Evolutionary conservation across 306 rosid genomes (phyloP).

Genomic region (Cicer cuneatum): DNA sequence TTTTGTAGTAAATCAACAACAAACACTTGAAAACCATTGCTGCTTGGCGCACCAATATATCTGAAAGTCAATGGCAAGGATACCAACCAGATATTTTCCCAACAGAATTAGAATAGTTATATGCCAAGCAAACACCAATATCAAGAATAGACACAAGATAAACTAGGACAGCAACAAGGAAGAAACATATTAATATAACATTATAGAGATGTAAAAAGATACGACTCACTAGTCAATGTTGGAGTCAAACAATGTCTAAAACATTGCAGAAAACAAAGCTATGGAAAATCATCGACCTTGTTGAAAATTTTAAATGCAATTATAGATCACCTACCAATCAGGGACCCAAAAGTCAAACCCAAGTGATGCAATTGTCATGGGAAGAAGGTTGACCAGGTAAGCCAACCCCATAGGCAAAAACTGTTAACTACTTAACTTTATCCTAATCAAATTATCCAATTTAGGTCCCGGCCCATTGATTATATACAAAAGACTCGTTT

Average conservation of each 20-base stretch:
- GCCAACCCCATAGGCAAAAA: slow-evolving; percentile 17
- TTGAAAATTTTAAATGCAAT: not conserved
- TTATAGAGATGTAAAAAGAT: slow-evolving; percentile 21
- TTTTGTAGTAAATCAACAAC: slow-evolving; percentile 79
- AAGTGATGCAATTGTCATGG: slow-evolving; percentile 10
- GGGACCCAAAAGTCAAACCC: slow-evolving; percentile 14
- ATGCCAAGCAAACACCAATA: not conserved
- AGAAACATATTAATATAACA: slow-evolving; percentile 9
- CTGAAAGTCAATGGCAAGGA: slow-evolving; percentile 55
- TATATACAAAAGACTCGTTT: slow-evolving; percentile 14
- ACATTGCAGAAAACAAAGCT: not conserved
- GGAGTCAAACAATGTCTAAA: not conserved
- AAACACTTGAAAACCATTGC: slow-evolving; percentile 88
- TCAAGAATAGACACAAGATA: slow-evolving; percentile 11
- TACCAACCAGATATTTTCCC: slow-evolving; percentile 8
- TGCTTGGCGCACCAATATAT: slow-evolving; percentile 78
- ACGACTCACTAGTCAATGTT: slow-evolving; percentile 10
- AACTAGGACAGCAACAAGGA: not conserved
- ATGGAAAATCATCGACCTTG: not conserved
- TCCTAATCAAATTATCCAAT: not conserved
- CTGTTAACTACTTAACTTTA: slow-evolving; percentile 5
- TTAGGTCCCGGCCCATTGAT: not conserved
- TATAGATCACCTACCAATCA: not conserved
- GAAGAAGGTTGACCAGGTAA: slow-evolving; percentile 6
- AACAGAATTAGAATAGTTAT: slow-evolving; percentile 23